Evolutionary conservation across 345 rosid genomes (phyloP).

Genomic region (Aquilaria yunnanensis): DNA sequence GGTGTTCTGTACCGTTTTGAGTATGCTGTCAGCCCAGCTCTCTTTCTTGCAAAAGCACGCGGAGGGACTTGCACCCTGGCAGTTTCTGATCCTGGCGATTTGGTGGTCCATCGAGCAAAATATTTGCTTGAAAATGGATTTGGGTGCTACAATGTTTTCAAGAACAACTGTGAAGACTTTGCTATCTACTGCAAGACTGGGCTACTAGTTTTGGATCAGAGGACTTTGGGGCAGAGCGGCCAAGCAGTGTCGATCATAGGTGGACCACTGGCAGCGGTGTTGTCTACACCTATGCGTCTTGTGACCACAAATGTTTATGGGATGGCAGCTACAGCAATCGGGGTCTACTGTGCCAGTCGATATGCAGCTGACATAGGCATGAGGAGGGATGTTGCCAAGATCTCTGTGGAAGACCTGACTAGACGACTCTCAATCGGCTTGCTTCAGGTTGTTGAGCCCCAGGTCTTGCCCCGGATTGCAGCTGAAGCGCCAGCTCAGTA

Average conservation of each 20-base stretch:
- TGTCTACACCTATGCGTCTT: conserved; percentile 63
- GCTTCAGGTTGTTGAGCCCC: conserved; percentile 52
- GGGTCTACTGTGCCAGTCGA: conserved; percentile 76
- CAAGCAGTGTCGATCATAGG: conserved; percentile 72
- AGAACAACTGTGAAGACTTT: conserved; percentile 83
- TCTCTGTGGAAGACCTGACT: conserved; percentile 70
- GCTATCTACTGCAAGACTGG: conserved; percentile 87
- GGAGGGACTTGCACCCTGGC: conserved; percentile 97
- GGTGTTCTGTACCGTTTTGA: conserved; percentile 72
- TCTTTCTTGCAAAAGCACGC: conserved; percentile 76
- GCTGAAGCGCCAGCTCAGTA: conserved; percentile 12
- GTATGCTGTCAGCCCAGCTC: conserved; percentile 72
- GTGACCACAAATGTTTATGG: conserved; percentile 76
- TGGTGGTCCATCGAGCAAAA: conserved; percentile 63
- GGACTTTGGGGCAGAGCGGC: conserved; percentile 77
- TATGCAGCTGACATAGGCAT: conserved; percentile 83
- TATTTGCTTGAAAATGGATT: conserved; percentile 78
- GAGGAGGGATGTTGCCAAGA: conserved; percentile 72
- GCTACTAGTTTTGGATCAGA: conserved; percentile 49
- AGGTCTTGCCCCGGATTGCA: conserved; percentile 2
- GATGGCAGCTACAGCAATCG: conserved; percentile 73
- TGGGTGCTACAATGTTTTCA: conserved; percentile 75
- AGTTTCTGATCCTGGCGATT: conserved; percentile 40
- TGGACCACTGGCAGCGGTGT: conserved; percentile 76
- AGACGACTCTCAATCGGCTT: conserved; percentile 51